Base-by-base conservation (phyloP, 75 land plant genomes). In the Larix kaempferi region DNA sequence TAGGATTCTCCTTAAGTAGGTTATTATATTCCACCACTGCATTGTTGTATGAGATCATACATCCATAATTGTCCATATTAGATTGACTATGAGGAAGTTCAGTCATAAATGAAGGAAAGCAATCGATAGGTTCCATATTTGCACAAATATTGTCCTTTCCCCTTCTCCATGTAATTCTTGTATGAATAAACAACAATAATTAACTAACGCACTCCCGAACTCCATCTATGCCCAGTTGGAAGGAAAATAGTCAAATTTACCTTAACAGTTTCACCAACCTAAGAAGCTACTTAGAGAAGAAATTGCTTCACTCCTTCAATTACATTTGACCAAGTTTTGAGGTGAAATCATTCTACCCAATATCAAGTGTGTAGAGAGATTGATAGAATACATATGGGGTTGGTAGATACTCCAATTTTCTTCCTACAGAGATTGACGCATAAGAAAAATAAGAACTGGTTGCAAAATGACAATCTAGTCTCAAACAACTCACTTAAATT, bases 61-160 rank as follows among this genome's bases (percentile, higher is more conserved):
- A n/a, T n/a, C n/a, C n/a, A n/a, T n/a, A n/a, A n/a, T n/a, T n/a
- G 65, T 93, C 96, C 19, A 91, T 12, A 44, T 91, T 91, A 14
- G 87, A 76, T 19, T 64, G 67, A 23, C 74, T 63, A 57, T 88
- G 91, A 44, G 93, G 83, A 54, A 88, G 83, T 49, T 76, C 33
- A 3, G 85, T 86, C 73, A 93, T 75, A 66, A 87, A 83, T 1
- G 84, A 63, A 0, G 96, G 96, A 62, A 86, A 91, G 71, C 96
- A 93, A 0, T 94, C 96, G 15, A 91, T 76, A 11, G 96, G 96
- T 13, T 90, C 94, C 19, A 93, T 83, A 66, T 91, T 90, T 1
- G 84, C 23, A 93, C 86, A 72, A 89, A 56, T 71, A 93, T 88
- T 54, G 86, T 84, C 13, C 89, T 59, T 5, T 88, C 96, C 39